These are phyloP conservation scores for Mycena sp. DNA, from an alignment of 1,284 basidiomycete species.

Conservation along the genomic window DNA sequence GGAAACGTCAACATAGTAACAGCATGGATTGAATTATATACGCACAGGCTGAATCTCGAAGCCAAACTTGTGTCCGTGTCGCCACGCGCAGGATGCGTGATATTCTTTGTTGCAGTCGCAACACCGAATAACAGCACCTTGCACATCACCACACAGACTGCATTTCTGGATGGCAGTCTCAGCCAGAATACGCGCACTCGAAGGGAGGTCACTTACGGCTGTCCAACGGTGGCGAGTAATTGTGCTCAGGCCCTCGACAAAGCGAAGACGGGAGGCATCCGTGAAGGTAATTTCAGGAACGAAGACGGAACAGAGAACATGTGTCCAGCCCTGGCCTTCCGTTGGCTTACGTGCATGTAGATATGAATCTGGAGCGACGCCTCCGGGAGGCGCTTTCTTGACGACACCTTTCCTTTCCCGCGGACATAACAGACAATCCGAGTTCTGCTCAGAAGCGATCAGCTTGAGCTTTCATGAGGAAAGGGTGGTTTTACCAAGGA, in stretches of 20 bases:
- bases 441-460: slow-evolving; percentile 55
- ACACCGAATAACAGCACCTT: slow-evolving; percentile 88
- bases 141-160: slow-evolving; percentile 68
- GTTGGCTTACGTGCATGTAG: slow-evolving; percentile 92
- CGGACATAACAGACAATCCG: slow-evolving; percentile 81
- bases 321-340: slow-evolving; percentile 93
- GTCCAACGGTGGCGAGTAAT: slow-evolving; percentile 74
- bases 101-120: slow-evolving; percentile 83
- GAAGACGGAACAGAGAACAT: slow-evolving; percentile 91
- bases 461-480: slow-evolving; percentile 13
- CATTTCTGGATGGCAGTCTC: slow-evolving; percentile 55
- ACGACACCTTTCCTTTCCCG: slow-evolving; percentile 59
- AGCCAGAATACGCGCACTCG: neutral
- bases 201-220: slow-evolving; percentile 53
- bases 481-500: slow-evolving; percentile 65
- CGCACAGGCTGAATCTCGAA: slow-evolving; percentile 90
- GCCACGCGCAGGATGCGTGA: slow-evolving; percentile 93
- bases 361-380: slow-evolving; percentile 67
- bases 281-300: slow-evolving; percentile 86
- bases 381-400: slow-evolving; percentile 48
- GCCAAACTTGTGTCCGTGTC: slow-evolving; percentile 82
- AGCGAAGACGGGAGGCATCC: slow-evolving; percentile 73
- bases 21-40: slow-evolving; percentile 10
- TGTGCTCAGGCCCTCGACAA: slow-evolving; percentile 89
- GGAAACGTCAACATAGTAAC: neutral